These are phyloP conservation scores for Xerocomus brunneocitrinus DNA, from an alignment of 768 basidiomycete species.

Conservation along the genomic window DNA sequence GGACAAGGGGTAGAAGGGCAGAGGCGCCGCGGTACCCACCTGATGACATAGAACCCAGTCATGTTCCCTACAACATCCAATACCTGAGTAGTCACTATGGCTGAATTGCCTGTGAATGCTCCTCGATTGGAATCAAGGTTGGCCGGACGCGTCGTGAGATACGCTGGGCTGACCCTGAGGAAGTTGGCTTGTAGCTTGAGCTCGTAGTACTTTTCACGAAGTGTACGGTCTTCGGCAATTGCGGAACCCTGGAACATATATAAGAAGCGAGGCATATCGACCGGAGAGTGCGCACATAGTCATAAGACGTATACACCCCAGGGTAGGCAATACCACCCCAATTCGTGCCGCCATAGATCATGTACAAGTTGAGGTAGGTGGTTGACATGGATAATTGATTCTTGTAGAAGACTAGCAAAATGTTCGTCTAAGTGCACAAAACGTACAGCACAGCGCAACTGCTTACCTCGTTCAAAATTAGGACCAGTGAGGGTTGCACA, in stretches of 20 bases:
- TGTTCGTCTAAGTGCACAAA: constrained; percentile 2
- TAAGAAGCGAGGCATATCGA: neutral
- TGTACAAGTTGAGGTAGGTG: constrained; percentile 41
- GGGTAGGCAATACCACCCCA: constrained; percentile 56
- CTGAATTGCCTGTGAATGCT: constrained; percentile 45
- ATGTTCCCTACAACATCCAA: constrained; percentile 45
- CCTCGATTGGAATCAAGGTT: constrained; percentile 40
- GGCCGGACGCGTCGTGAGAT: constrained; percentile 42
- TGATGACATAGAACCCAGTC: constrained; percentile 43
- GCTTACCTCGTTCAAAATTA: constrained; percentile 21
- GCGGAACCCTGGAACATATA: constrained; percentile 37
- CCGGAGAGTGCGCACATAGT: constrained; percentile 38
- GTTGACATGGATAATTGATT: constrained; percentile 18
- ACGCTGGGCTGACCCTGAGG: constrained; percentile 47
- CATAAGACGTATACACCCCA: constrained; percentile 57
- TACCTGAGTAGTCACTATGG: constrained; percentile 46
- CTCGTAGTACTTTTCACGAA: constrained; percentile 52
- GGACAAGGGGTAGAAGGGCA: neutral
- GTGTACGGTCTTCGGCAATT: constrained; percentile 47
- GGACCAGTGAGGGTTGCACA: constrained; percentile 24
- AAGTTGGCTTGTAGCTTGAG: constrained; percentile 50
- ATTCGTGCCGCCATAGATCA: constrained; percentile 62
- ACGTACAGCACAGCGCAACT: neutral
- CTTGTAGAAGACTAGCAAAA: constrained; percentile 17
- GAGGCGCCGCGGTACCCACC: constrained; percentile 4